Percentiles rank a stretch among this genome's conserved stretches.
Evolutionary conservation across 2,329 filamentous ascomycete genomes (phyloP).

Genomic region (Neopestalotiopsis sp.): DNA sequence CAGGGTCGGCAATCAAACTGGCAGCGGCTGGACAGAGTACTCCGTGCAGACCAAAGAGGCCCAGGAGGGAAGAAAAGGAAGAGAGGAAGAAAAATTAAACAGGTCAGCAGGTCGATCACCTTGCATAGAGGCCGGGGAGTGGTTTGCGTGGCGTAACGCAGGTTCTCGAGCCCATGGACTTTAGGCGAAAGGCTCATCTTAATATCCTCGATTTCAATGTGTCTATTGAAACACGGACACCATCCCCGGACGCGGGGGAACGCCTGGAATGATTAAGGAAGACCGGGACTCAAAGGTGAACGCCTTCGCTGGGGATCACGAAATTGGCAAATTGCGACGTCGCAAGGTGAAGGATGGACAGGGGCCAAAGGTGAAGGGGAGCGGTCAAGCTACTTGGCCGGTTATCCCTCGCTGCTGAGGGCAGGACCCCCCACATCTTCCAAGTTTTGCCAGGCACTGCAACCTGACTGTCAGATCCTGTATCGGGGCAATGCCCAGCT

Average conservation of each 20-base stretch:
- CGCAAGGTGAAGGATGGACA: background rate
- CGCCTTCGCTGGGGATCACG: background rate
- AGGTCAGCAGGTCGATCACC: background rate
- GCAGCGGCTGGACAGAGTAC: background rate
- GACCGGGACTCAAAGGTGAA: background rate
- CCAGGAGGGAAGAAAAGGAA: background rate
- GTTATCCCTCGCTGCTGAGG: background rate
- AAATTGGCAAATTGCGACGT: background rate
- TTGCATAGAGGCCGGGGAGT: background rate
- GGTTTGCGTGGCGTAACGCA: background rate
- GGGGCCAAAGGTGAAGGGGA: background rate
- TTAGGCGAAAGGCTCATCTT: background rate
- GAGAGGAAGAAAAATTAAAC: too few species aligned
- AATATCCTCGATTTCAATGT: background rate
- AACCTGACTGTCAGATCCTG: background rate
- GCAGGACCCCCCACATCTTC: background rate
- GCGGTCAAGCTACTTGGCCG: background rate
- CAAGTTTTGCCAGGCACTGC: background rate
- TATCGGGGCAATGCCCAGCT: background rate
- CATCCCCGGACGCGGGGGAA: background rate
- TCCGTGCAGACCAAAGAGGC: background rate
- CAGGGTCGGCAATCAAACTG: background rate
- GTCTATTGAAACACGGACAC: background rate
- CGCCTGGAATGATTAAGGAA: background rate
- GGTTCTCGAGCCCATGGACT: background rate